Percentiles rank a stretch among this genome's conserved stretches.
phyloP scores from a whole-genome alignment of 805 yeast genomes.

The Tetrapisispora pingtungensis region DNA sequence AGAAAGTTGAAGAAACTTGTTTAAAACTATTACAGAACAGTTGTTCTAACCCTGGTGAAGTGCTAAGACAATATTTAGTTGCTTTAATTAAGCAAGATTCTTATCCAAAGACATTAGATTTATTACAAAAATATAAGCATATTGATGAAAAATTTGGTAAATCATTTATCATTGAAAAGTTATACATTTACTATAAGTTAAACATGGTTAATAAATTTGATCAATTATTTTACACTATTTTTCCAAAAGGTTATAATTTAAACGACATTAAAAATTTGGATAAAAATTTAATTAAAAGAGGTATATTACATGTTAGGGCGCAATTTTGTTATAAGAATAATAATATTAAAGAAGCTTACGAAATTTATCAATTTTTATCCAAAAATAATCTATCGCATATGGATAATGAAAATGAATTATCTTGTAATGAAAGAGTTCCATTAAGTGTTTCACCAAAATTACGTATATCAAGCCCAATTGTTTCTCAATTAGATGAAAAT shows the following conservation, averaged over 20 bases:
- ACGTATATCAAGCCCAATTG: conserved; percentile 1
- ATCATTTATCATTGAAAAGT: conserved; percentile 40
- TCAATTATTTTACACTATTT: conserved; percentile 10
- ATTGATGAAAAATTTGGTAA: conserved; percentile 29
- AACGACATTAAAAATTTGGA: conserved; percentile 4
- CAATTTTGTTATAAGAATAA: conserved; percentile 47
- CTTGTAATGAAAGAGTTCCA: conserved; percentile 62
- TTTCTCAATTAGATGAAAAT: conserved; percentile 15
- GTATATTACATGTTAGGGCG: conserved; percentile 41
- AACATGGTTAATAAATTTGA: conserved; percentile 29
- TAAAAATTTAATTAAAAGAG: conserved; percentile 22
- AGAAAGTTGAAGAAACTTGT: conserved; percentile 22
- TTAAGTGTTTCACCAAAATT: conserved; percentile 36
- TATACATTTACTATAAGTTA: conserved; percentile 55
- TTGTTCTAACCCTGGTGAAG: conserved; percentile 12
- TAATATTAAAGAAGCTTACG: conserved; percentile 38
- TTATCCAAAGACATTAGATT: conserved; percentile 41
- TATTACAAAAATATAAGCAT: conserved; percentile 32
- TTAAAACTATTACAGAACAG: conserved; percentile 15
- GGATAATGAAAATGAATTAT: conserved; percentile 42
- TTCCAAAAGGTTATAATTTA: conserved; percentile 7
- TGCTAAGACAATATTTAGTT: conserved; percentile 40
- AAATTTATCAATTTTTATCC: conserved; percentile 41
- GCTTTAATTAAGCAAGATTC: conserved; percentile 58
- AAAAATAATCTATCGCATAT: conserved; percentile 26